Base-by-base conservation (phyloP, 2,329 filamentous ascomycete genomes). In the Botrytis pseudocinerea region DNA sequence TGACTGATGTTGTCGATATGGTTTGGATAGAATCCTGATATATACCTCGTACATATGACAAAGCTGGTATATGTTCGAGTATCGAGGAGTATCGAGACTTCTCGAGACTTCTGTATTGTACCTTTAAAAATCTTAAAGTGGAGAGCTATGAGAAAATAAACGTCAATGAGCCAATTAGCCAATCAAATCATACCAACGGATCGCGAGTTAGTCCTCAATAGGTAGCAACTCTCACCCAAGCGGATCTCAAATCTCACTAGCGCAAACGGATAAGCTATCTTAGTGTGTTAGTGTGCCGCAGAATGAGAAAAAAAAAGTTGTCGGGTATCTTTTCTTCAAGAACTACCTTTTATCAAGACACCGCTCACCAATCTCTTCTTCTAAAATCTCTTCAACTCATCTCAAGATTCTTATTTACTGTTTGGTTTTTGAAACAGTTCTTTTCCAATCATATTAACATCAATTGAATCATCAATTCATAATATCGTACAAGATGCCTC, bases 401-500 rank as follows among this genome's bases (percentile, higher is more conserved):
- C 42, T 4, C 16, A 51, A 54, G 35, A 48, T 40, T 64, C 51
- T 22, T 71, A 40, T 64, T 71, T 54, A 48, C 69, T 62, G 28
- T 70, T 46, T 46, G 18, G 20, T 38, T 70, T 61, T 28, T 14
- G 10, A 38, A 70, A 20, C 28, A 42, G 22, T 46, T 28, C 22
- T 14, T 46, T n/a, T 28, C 42, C n/a, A n/a, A n/a, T 38, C 12
- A 71, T 69, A 38, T 28, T 22, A 65, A 74, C n/a, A 57, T 62
- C 69, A 51, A 72, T 69, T 74, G 69, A 28, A 64, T 44, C 69
- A 65, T 65, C 68, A 51, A 69, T 59, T 48, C 66, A 68, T 9
- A 76, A 66, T 75, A 64, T 65, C 46, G 70, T 65, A 66, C 61
- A 85, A 78, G 78, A 90, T 90, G 88, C 85, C 87, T 83, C 82